Percentiles rank a stretch among this genome's conserved stretches.
phyloP scores from a whole-genome alignment of 345 rosid species.

The Populus alba region DNA sequence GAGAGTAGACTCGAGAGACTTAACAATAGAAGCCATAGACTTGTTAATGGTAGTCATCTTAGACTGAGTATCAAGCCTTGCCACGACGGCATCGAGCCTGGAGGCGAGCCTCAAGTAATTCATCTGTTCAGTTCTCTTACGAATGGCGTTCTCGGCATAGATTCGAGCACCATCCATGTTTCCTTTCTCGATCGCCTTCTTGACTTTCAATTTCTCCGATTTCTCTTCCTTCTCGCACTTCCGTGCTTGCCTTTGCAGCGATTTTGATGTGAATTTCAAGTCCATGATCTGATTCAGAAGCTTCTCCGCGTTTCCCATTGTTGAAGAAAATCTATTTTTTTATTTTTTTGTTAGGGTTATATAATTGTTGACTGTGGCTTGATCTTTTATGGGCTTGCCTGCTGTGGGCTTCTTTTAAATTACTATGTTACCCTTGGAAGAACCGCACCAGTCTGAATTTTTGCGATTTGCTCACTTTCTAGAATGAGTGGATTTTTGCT shows the following conservation, averaged over 20 bases:
- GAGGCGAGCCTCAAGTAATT: conserved; percentile 90
- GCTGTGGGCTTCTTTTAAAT: background rate
- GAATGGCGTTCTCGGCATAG: conserved; percentile 95
- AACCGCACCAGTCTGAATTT: background rate
- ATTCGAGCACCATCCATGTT: conserved; percentile 98
- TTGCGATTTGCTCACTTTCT: background rate
- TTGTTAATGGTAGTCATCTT: conserved; percentile 90
- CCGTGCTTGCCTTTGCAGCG: conserved; percentile 80
- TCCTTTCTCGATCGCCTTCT: conserved; percentile 98
- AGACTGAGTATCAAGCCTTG: conserved; percentile 91
- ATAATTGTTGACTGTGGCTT: background rate
- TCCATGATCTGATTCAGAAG: conserved; percentile 94
- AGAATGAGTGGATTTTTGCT: background rate
- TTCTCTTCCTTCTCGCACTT: conserved; percentile 99
- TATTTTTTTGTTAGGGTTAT: background rate
- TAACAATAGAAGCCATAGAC: conserved; percentile 83
- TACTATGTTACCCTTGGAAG: background rate
- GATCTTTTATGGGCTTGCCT: too few relatives aligned
- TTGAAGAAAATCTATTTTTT: background rate
- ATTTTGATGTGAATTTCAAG: conserved; percentile 83
- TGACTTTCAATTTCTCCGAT: conserved; percentile 86
- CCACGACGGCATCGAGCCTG: conserved; percentile 92
- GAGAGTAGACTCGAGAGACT: conserved; percentile 88
- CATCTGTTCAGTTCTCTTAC: conserved; percentile 97
- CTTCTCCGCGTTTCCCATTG: conserved; percentile 92